Base-by-base conservation (phyloP, 495 filamentous ascomycete species). In the Podospora didyma region DNA sequence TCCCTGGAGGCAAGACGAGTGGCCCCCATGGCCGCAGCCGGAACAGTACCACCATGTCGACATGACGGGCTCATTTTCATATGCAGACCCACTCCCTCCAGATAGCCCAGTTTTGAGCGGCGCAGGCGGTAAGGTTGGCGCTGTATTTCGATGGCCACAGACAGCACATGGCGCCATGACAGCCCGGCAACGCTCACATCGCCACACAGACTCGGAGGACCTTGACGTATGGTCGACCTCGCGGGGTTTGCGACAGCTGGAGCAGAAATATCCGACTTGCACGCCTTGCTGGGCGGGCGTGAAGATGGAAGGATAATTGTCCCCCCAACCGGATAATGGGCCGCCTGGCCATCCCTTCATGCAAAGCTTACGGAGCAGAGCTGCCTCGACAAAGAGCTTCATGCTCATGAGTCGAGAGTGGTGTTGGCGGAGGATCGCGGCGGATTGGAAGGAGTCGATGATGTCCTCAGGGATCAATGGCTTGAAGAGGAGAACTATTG, bases 11-110 rank as follows among this genome's bases (percentile, higher is more conserved):
- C 89, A 92, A 21, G 78, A 79, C 1, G 81, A 68, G 68, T 92
- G 89, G 6, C 88, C 88, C 46, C 88, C 87, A 59, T 92, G 89
- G 19, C 83, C 84, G 56, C 89, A 92, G 41, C 83, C 81, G 53
- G 87, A 83, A 58, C 89, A 92, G 75, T 82, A 86, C 63, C 78
- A 82, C 87, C 87, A 91, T 10, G 73, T 75, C 2, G 65, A 65
- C 6, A 72, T 60, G 6, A 70, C 68, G 16, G 65, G 60, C 9
- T 68, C 63, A 5, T 64, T 47, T 1, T 51, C 52, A 11, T 47
- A n/a, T n/a, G n/a, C n/a, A n/a, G n/a, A n/a, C n/a, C n/a, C 23
- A 16, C 21, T 0, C 54, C 37, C 24, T 10, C 22, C n/a, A 16
- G 35, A 21, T 7, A 34, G 23, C 42, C 24, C 12, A 22, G 4